A percentile compares a stretch with the other conserved stretches of the same genome.
These are phyloP conservation scores for Scolecobasidium constrictum DNA, from an alignment of 2,329 filamentous ascomycete genomes.

Conservation along the genomic window DNA sequence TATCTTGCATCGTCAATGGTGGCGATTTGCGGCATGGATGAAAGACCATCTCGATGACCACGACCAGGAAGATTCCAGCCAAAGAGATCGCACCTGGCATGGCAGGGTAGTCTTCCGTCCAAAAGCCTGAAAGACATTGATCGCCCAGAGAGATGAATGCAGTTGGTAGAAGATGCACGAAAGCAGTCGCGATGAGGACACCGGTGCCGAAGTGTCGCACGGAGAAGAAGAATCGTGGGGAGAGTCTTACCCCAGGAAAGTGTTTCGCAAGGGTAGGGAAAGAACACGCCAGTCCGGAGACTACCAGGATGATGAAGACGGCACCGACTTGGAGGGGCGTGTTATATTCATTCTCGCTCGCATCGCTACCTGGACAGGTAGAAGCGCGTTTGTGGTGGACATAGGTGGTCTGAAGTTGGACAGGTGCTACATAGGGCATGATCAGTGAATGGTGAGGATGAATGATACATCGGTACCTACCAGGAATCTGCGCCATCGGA, in stretches of 20 bases:
- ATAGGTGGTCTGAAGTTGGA: no score
- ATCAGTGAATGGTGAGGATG: no score
- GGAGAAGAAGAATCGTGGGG: constrained; percentile 47
- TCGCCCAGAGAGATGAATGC: constrained; percentile 50
- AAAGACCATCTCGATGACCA: constrained; percentile 12
- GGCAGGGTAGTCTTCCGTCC: constrained; percentile 65
- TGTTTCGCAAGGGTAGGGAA: constrained; percentile 50
- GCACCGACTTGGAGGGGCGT: constrained; percentile 46
- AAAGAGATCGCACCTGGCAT: constrained; percentile 76
- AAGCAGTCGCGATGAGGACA: constrained; percentile 46
- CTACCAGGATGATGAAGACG: constrained; percentile 43
- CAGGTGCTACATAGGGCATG: no score
- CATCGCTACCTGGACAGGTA: no score
- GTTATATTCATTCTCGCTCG: no score
- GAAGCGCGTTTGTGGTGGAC: no score
- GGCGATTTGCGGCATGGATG: no score
- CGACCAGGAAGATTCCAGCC: constrained; percentile 54
- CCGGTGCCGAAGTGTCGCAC: constrained; percentile 49
- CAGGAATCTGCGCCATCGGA: no score
- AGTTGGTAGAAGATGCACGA: constrained; percentile 51
- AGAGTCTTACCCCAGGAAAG: constrained; percentile 49
- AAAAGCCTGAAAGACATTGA: constrained; percentile 63
- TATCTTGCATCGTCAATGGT: constrained; percentile 11
- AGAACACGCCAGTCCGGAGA: constrained; percentile 37
- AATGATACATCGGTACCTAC: no score